These are phyloP conservation scores for Adansonia grandidieri DNA, from an alignment of 441 rosid species.

Conservation along the genomic window DNA sequence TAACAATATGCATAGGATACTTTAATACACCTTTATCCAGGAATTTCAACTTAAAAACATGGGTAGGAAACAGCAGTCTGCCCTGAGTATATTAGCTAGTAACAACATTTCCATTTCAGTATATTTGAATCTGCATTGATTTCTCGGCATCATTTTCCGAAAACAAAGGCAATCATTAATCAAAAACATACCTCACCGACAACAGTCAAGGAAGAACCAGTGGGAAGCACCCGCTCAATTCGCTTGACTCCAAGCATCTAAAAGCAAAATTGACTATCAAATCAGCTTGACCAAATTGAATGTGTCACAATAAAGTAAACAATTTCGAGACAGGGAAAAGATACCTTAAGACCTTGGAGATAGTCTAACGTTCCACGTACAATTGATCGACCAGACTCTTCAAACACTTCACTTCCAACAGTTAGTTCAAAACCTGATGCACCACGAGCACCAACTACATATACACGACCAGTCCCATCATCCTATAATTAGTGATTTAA, in stretches of 20 bases:
- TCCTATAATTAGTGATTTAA: conserved; percentile 48
- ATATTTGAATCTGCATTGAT: conserved; percentile 9
- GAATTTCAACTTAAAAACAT: background rate
- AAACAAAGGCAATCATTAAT: background rate
- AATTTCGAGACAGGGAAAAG: conserved; percentile 31
- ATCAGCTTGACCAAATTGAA: conserved; percentile 25
- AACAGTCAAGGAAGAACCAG: conserved; percentile 85
- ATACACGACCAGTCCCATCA: conserved; percentile 77
- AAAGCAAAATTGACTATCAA: conserved; percentile 31
- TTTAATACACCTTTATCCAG: background rate
- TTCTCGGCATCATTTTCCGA: background rate
- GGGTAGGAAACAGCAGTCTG: background rate
- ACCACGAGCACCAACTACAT: conserved; percentile 82
- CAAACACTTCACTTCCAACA: conserved; percentile 91
- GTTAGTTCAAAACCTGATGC: conserved; percentile 89
- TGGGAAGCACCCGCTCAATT: conserved; percentile 90
- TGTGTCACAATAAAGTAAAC: conserved; percentile 5
- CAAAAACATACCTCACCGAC: conserved; percentile 80
- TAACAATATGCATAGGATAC: background rate
- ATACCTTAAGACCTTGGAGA: conserved; percentile 94
- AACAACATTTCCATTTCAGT: background rate
- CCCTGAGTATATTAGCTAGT: conserved; percentile 7
- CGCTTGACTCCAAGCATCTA: conserved; percentile 99
- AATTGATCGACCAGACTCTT: conserved; percentile 90
- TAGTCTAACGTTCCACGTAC: conserved; percentile 91